phyloP scores from a whole-genome alignment of 306 rosid species.

The peach (Prunus persica) region DNA sequence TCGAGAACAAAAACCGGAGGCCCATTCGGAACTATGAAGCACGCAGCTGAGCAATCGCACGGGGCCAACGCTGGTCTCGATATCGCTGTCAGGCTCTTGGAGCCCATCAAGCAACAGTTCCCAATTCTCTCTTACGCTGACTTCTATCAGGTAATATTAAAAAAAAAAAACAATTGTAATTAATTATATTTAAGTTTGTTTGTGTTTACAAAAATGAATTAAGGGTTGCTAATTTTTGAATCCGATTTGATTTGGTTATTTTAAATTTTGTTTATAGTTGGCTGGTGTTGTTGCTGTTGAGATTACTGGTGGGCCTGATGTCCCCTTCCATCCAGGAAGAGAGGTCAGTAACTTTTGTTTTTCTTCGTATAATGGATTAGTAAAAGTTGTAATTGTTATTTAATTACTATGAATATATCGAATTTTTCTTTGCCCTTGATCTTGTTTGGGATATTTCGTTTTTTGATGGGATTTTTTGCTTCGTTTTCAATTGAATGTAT shows the following conservation, averaged over 20 bases:
- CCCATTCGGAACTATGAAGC: conserved; percentile 86
- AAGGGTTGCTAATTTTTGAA: neutral
- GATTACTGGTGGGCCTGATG: conserved; percentile 91
- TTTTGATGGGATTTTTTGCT: neutral
- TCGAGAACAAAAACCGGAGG: conserved; percentile 72
- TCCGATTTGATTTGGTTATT: neutral
- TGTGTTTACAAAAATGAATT: too few relatives aligned
- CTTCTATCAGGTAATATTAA: conserved; percentile 64
- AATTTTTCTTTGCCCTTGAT: neutral
- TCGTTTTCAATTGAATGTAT: neutral
- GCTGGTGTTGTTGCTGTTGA: conserved; percentile 96
- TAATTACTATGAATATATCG: neutral
- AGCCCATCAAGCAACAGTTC: conserved; percentile 84
- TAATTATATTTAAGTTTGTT: neutral
- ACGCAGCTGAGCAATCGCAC: conserved; percentile 58
- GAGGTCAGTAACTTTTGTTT: conserved; percentile 42
- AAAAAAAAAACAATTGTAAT: neutral
- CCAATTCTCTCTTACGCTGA: conserved; percentile 73
- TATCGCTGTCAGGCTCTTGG: conserved; percentile 83
- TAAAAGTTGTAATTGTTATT: neutral
- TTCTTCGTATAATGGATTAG: neutral
- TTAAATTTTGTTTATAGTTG: conserved; percentile 35
- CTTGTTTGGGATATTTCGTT: neutral
- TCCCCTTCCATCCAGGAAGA: conserved; percentile 96
- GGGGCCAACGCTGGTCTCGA: conserved; percentile 88